A percentile compares a stretch with the other conserved stretches of the same genome.
These are phyloP conservation scores for Fusarium napiforme DNA, from an alignment of 2,329 filamentous ascomycete species.

Conservation along the genomic window DNA sequence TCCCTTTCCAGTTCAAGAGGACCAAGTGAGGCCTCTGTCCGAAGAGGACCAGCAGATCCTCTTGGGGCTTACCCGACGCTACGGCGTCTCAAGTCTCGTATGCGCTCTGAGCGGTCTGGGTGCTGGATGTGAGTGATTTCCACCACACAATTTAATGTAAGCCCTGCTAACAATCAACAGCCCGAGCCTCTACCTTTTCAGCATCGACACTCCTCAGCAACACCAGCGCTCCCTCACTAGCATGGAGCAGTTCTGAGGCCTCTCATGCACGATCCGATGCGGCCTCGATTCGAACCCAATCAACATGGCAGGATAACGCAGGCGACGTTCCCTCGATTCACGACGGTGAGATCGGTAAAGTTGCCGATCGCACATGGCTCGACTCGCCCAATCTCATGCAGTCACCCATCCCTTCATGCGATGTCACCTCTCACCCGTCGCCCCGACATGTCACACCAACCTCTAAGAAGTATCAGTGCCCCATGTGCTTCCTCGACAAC, in stretches of 20 bases:
- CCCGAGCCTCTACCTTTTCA: conserved; percentile 54
- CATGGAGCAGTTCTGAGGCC: conserved; percentile 56
- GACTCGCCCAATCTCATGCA: conserved; percentile 53
- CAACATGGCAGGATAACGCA: conserved; percentile 51
- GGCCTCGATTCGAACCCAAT: conserved; percentile 54
- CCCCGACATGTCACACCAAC: conserved; percentile 52
- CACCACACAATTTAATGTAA: neutral
- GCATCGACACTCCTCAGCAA: conserved; percentile 55
- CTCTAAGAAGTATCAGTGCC: conserved; percentile 57
- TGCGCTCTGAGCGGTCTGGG: conserved; percentile 51
- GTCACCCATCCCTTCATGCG: conserved; percentile 48
- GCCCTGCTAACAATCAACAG: conserved; percentile 42
- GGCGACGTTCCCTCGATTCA: conserved; percentile 50
- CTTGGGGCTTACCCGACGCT: conserved; percentile 51
- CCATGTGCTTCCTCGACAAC: conserved; percentile 58
- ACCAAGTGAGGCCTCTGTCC: conserved; percentile 50
- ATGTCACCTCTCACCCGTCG: conserved; percentile 52
- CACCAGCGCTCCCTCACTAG: conserved; percentile 54
- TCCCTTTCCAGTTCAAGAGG: conserved; percentile 49
- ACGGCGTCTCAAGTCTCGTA: conserved; percentile 52
- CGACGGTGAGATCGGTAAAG: conserved; percentile 50
- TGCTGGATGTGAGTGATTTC: conserved; percentile 50
- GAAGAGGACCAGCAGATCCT: conserved; percentile 55
- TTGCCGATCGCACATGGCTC: conserved; percentile 53
- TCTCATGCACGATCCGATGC: conserved; percentile 54